Evolutionary conservation across 2,329 filamentous ascomycete species (phyloP).

Genomic region (Daldinia eschscholtzii): DNA sequence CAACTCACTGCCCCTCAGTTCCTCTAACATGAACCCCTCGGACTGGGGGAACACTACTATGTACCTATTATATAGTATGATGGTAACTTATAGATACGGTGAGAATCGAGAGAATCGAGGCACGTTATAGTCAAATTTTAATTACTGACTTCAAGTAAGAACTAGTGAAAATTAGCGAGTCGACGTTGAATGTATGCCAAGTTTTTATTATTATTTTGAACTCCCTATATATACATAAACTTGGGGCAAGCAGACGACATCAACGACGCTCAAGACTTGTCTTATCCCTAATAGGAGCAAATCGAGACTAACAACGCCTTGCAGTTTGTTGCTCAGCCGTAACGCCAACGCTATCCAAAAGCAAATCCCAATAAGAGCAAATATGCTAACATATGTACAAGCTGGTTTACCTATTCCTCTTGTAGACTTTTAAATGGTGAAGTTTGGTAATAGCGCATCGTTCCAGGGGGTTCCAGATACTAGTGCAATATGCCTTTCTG

Average conservation of each 20-base stretch:
- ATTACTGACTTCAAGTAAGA: background rate
- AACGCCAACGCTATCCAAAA: conserved; percentile 35
- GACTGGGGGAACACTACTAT: conserved; percentile 4
- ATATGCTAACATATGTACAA: conserved; percentile 16
- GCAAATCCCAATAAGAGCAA: conserved; percentile 12
- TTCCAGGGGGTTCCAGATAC: background rate
- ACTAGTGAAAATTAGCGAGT: background rate
- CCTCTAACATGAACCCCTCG: conserved; percentile 2
- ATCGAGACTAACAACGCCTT: conserved; percentile 11
- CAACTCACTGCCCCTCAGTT: conserved; percentile 12
- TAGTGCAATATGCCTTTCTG: conserved; percentile 36
- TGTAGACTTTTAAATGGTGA: conserved; percentile 3
- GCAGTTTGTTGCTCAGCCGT: conserved; percentile 15
- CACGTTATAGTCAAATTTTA: background rate
- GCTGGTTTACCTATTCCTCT: background rate
- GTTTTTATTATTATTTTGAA: background rate
- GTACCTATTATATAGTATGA: background rate
- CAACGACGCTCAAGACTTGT: conserved; percentile 17
- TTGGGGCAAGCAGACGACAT: conserved; percentile 11
- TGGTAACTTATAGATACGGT: conserved; percentile 2
- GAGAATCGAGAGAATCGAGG: conserved; percentile 19
- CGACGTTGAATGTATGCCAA: conserved; percentile 1
- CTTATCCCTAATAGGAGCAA: conserved; percentile 36
- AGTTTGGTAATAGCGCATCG: conserved; percentile 11
- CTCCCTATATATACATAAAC: conserved; percentile 8